Conservation (phyloP, 805 yeast genomes). For the Suhomyces pyralidae region DNA sequence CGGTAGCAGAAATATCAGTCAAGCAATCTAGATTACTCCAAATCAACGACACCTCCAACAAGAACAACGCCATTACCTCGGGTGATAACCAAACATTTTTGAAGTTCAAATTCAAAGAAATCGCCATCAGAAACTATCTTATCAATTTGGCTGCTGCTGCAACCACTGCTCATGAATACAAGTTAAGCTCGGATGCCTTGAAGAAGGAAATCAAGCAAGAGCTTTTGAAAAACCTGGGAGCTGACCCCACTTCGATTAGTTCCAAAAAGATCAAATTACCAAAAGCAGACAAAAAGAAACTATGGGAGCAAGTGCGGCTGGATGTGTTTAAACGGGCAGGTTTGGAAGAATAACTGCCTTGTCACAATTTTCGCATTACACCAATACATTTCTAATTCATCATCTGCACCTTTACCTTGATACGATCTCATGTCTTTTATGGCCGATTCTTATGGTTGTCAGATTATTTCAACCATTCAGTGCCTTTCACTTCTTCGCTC, state of each 20-base stretch:
- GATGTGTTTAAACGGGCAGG: conserved; percentile 51
- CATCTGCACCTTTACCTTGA: not conserved
- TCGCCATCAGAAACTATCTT: conserved; percentile 48
- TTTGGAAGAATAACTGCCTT: conserved; percentile 23
- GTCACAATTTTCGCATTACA: not conserved
- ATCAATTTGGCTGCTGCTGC: conserved; percentile 55
- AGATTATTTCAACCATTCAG: not conserved
- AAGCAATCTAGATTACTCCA: conserved; percentile 44
- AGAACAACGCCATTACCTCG: conserved; percentile 27
- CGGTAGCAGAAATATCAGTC: conserved; percentile 50
- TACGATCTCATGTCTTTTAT: not conserved
- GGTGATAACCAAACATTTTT: conserved; percentile 28
- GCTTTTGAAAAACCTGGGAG: conserved; percentile 3
- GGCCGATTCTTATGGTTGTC: not conserved
- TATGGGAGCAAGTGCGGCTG: conserved; percentile 52
- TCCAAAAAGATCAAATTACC: conserved; percentile 26
- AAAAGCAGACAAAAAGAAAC: conserved; percentile 38
- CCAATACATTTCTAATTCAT: not conserved
- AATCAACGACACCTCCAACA: conserved; percentile 22
- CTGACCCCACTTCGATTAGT: conserved; percentile 5
- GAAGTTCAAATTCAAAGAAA: conserved; percentile 38
- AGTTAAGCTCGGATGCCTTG: conserved; percentile 34
- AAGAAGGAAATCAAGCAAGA: conserved; percentile 23
- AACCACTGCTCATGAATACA: conserved; percentile 51
- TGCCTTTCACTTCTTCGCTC: not conserved